Percentiles rank a stretch among this genome's conserved stretches.
phyloP scores from a whole-genome alignment of 176 grass and related monocot genomes.

The Avena insularis region DNA sequence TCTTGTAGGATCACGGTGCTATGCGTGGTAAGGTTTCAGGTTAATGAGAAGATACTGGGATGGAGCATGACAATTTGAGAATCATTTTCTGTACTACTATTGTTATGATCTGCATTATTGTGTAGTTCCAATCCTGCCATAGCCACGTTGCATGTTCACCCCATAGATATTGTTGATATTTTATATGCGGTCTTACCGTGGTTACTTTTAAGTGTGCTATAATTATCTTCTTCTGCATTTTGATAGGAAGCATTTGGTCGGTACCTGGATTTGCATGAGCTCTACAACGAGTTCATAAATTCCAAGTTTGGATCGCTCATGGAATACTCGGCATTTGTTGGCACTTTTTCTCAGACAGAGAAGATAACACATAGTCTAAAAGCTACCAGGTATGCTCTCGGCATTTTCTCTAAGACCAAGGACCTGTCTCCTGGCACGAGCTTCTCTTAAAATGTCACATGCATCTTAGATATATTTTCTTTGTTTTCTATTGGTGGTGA shows the following conservation, averaged over 20 bases:
- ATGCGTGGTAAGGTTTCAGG: slow-evolving; percentile 85
- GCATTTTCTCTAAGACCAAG: background rate
- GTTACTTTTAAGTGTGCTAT: slow-evolving; percentile 28
- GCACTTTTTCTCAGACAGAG: slow-evolving; percentile 62
- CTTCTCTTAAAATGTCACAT: background rate
- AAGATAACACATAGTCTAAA: slow-evolving; percentile 69
- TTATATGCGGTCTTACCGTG: background rate
- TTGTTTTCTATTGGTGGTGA: background rate
- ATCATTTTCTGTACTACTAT: slow-evolving; percentile 18
- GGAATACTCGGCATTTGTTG: slow-evolving; percentile 78
- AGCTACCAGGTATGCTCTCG: slow-evolving; percentile 59
- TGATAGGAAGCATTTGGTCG: slow-evolving; percentile 91
- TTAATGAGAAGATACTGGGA: slow-evolving; percentile 34
- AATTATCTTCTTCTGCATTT: slow-evolving; percentile 26
- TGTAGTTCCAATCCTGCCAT: slow-evolving; percentile 8
- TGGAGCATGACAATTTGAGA: slow-evolving; percentile 29
- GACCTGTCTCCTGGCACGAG: background rate
- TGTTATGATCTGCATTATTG: background rate
- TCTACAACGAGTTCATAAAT: slow-evolving; percentile 91
- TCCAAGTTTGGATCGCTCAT: slow-evolving; percentile 78
- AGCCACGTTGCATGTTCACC: slow-evolving; percentile 3
- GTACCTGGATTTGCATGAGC: slow-evolving; percentile 86
- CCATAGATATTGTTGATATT: background rate
- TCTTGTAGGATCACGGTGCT: slow-evolving; percentile 80
- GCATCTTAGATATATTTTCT: background rate